A percentile compares a stretch with the other conserved stretches of the same genome.
Evolutionary conservation across 73 alveolate species (phyloP).

Genomic region (Symbiodinium natans): DNA sequence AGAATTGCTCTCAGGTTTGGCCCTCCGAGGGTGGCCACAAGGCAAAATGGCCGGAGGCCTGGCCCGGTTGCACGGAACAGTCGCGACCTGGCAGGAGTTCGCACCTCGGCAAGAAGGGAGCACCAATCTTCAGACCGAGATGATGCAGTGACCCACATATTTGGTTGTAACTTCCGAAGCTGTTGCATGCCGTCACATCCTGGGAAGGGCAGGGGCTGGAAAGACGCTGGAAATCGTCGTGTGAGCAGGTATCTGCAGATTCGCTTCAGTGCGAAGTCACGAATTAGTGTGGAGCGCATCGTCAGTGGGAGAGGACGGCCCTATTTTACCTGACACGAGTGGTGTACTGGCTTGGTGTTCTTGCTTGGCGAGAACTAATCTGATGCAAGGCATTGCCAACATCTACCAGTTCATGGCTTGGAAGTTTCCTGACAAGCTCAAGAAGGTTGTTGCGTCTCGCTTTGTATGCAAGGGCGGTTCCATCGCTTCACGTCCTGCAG

Average conservation of each 20-base stretch:
- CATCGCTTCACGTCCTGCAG: no score
- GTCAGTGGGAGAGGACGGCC: constrained; percentile 69
- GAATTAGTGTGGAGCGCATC: constrained; percentile 92
- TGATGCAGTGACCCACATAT: constrained; percentile 42
- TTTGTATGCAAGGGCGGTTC: no score
- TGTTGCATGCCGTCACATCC: no score
- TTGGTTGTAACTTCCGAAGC: background rate
- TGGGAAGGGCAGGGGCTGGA: no score
- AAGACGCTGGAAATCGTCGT: no score
- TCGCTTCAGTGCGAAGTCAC: constrained; percentile 90
- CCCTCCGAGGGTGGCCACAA: constrained; percentile 92
- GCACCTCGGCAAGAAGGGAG: constrained; percentile 92
- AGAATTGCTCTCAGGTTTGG: constrained; percentile 72
- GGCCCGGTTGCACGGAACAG: background rate
- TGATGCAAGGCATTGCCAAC: constrained; percentile 92
- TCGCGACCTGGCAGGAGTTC: constrained; percentile 11
- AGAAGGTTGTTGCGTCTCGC: no score
- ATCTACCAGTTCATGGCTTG: constrained; percentile 93
- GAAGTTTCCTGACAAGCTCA: constrained; percentile 75
- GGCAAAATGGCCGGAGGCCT: no score
- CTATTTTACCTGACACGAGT: background rate
- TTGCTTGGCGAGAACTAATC: no score
- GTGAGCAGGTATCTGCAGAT: constrained; percentile 78
- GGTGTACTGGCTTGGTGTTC: no score
- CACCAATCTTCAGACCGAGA: constrained; percentile 61